Conservation (phyloP, 1,284 basidiomycete genomes). For the Moesziomyces antarcticus region DNA sequence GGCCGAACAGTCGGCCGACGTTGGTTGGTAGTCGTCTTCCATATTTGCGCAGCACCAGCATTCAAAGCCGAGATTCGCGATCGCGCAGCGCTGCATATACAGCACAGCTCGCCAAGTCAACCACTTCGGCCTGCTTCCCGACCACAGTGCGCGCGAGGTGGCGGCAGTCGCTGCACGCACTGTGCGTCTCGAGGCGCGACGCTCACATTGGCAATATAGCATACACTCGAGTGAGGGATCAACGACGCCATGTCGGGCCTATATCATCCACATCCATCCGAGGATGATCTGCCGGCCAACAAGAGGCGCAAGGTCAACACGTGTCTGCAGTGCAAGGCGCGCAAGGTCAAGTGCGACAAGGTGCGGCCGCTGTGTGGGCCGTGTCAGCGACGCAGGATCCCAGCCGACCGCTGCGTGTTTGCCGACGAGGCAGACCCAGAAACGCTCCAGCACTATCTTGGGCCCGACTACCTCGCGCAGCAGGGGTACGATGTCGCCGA, state of each 20-base stretch:
- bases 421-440: slow-evolving; percentile 52
- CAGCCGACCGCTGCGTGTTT: slow-evolving; percentile 56
- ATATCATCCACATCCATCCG: slow-evolving; percentile 34
- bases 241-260: slow-evolving; percentile 18
- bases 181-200: no score
- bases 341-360: slow-evolving; percentile 63
- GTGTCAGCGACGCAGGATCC: slow-evolving; percentile 60
- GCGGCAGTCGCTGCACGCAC: no score
- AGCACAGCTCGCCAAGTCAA: no score
- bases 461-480: slow-evolving; percentile 35
- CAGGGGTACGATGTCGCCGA: slow-evolving; percentile 35
- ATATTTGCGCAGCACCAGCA: slow-evolving; percentile 3
- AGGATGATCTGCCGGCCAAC: slow-evolving; percentile 35
- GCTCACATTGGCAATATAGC: no score
- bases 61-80: neutral
- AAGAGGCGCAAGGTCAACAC: slow-evolving; percentile 65
- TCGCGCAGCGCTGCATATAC: no score
- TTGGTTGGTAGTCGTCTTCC: slow-evolving; percentile 3
- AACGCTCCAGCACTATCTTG: slow-evolving; percentile 43
- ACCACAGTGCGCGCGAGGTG: no score
- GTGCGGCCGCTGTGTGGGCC: slow-evolving; percentile 61
- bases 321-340: slow-evolving; percentile 63
- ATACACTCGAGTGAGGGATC: no score
- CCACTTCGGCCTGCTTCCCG: neutral
- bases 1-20: slow-evolving; percentile 24